Evolutionary conservation across 2,329 filamentous ascomycete genomes (phyloP).

Genomic region (Eutypella sp.): DNA sequence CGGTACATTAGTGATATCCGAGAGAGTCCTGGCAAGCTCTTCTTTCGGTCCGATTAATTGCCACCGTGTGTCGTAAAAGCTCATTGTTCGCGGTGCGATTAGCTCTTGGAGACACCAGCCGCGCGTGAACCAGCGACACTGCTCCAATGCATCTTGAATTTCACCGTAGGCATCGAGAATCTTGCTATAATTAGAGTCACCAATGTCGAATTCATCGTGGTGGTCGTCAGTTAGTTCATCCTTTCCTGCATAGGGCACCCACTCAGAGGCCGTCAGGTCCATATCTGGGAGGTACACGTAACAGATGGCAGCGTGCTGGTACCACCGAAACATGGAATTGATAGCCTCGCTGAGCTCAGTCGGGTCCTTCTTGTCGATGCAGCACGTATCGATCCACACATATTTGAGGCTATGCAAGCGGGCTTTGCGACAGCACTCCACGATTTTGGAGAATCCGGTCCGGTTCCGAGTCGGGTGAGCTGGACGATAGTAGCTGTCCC

Average conservation of each 20-base stretch:
- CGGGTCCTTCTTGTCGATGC: conserved; percentile 1
- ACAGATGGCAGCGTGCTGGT: neutral
- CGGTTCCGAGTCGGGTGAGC: neutral
- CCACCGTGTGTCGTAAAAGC: neutral
- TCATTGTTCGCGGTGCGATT: neutral
- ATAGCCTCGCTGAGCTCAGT: conserved; percentile 1
- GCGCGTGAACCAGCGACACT: neutral
- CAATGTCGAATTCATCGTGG: neutral
- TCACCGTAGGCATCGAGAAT: too few relatives aligned
- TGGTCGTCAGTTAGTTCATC: too few relatives aligned
- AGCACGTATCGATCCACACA: conserved; percentile 1
- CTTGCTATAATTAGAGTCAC: too few relatives aligned
- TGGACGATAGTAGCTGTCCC: too few relatives aligned
- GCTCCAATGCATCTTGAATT: too few relatives aligned
- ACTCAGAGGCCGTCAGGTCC: neutral
- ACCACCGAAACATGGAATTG: conserved; percentile 5
- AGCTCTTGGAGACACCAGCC: neutral
- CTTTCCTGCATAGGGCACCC: too few relatives aligned
- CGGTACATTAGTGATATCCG: neutral
- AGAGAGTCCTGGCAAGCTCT: neutral
- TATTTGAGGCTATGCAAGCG: neutral
- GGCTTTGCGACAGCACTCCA: neutral
- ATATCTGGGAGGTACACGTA: conserved; percentile 2
- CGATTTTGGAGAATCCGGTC: conserved; percentile 5
- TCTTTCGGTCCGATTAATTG: neutral